Base-by-base conservation (phyloP, 2,329 filamentous ascomycete species). In the Trichoderma breve region DNA sequence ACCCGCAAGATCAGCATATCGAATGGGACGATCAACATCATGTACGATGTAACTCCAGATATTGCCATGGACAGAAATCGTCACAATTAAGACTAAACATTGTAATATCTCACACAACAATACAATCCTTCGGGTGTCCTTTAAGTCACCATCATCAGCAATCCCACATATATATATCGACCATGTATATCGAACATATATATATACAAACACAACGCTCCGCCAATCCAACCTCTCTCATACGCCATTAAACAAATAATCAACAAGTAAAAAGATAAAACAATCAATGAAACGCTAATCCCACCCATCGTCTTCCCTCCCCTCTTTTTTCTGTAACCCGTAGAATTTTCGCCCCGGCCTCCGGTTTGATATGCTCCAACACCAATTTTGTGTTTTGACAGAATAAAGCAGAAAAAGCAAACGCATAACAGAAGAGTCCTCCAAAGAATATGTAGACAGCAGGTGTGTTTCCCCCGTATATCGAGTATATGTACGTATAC, bases 251-350 rank as follows among this genome's bases (percentile, higher is more conserved):
- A 63, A 63, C 24, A 36, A 66, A 36, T 7, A 47, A 53, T 15
- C 12, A 8, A 24, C 32, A 43, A 43, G 4, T 2, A 47, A 47
- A 34, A 34, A n/a, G 9, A 26, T n/a, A 26, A 9, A 21, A 26
- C 11, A 15, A 28, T 9, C 4, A 28, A 15, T 26, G 28, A 70
- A 53, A 21, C 36, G 66, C 57, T 70, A 30, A 36, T 32, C 21
- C 28, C 43, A 15, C 57, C 55, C 55, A 60, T 53, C 39, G 14
- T 57, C 30, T 61, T 62, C 15, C 39, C 36, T 43, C 39, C 39
- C 57, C 57, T 24, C 21, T 21, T 53, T 60, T 70, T 62, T 61
- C 28, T 70, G 39, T 70, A 70, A 32, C 57, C 67, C 57, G 34
- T 57, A 36, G n/a, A 28, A 15, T 18, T 21, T 53, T 34, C 57